Evolutionary conservation across 805 yeast species (phyloP), one percentile per base, ranked within the genome.

Genomic region (Grigorovia humatica): DNA sequence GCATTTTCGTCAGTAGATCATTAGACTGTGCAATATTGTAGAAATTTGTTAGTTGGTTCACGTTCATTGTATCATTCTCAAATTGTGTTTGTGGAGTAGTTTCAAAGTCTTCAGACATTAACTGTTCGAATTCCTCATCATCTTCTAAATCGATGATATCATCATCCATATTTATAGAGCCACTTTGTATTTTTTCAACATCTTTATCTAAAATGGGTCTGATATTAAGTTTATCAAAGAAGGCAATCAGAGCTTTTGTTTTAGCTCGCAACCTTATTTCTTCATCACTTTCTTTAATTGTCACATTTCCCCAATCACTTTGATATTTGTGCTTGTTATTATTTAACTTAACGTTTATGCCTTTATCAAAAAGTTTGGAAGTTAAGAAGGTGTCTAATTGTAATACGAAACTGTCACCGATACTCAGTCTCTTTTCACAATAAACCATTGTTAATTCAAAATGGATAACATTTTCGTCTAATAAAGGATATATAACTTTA

Each of bases 371-470:
- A 46, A 57, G 49, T 17, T 52, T 52, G 7, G 70, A 75, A 56
- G 63, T 74, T 27, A 90, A 62, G 61, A 65, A 86, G 53, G 88
- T 79, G 58, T 88, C 86, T 4, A 87, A 67, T 59, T 82, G 87
- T 0, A 88, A 70, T 20, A 79, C 72, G 59, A 90, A 83, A 1
- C 83, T 74, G 60, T 88, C 95, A 3, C 97, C 98, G 1, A 82
- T 77, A 9, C 85, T 73, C 38, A 89, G 63, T 32, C 81, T 64
- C 42, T 55, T 62, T 11, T 72, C 70, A 44, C 82, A 79, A 59
- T 75, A 79, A 8, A 85, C 73, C 40, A 86, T 73, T 0, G 79
- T 74, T 1, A 80, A 80, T 43, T 77, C 76, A 57, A 87, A 81
- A 1, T 63, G 61, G 43, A 85, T 77, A 32, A 45, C 71, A 8